Evolutionary conservation across 306 rosid genomes (phyloP).

Genomic region (Delonix regia): DNA sequence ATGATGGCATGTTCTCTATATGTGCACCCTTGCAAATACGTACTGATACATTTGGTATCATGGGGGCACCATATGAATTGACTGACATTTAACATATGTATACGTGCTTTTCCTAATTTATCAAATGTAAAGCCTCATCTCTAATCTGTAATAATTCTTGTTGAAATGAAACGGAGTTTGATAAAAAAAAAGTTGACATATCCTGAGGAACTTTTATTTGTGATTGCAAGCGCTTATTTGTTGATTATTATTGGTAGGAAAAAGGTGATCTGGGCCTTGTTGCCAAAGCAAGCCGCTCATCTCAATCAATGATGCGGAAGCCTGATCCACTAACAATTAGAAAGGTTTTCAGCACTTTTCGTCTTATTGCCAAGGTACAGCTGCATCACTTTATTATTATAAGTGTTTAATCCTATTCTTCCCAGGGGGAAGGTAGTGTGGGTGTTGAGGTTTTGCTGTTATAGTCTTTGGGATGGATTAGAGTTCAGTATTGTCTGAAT

Average conservation of each 20-base stretch:
- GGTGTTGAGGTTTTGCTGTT: conserved; percentile 1
- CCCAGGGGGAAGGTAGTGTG: neutral
- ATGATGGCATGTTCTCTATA: neutral
- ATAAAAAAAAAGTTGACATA: neutral
- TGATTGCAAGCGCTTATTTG: neutral
- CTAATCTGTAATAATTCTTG: neutral
- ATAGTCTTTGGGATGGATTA: neutral
- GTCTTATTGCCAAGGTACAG: conserved; percentile 77
- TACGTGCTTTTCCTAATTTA: neutral
- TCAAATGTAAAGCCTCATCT: neutral
- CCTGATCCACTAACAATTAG: conserved; percentile 74
- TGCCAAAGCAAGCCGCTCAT: conserved; percentile 78
- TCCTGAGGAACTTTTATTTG: neutral
- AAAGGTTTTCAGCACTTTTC: conserved; percentile 81
- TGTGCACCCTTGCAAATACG: neutral
- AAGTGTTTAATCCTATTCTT: neutral
- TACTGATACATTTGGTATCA: neutral
- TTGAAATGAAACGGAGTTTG: neutral
- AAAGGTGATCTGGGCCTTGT: conserved; percentile 88
- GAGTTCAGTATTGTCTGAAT: neutral
- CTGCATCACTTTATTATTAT: neutral
- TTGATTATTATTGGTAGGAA: conserved; percentile 47
- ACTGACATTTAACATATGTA: neutral
- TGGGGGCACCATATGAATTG: neutral
- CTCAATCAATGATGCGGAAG: conserved; percentile 84